Conservation (phyloP, 2,329 filamentous ascomycete genomes). For the Pseudopithomyces maydicus region DNA sequence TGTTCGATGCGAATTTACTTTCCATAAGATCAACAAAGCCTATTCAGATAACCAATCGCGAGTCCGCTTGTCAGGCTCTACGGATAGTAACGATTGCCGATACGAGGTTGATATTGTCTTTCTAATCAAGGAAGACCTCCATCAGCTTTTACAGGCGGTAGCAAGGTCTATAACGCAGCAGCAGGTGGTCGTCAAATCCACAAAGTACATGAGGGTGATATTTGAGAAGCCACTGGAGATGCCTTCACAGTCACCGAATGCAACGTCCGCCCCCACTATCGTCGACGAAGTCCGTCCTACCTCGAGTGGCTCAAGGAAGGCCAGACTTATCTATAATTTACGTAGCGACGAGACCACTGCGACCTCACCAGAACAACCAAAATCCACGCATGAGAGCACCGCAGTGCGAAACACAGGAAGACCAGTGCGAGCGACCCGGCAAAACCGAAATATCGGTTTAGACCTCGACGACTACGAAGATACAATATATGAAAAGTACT, state of each 20-base stretch:
- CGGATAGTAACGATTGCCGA: constrained; percentile 6
- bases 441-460: background rate
- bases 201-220: background rate
- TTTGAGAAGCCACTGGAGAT: background rate
- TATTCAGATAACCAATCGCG: constrained; percentile 18
- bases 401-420: background rate
- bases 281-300: background rate
- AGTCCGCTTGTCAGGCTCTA: constrained; percentile 27
- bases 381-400: background rate
- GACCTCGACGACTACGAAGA: background rate
- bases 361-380: background rate
- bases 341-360: background rate
- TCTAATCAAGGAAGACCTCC: constrained; percentile 10
- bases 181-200: background rate
- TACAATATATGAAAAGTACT: constrained; percentile 24
- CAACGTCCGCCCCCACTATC: too few species aligned
- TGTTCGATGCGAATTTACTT: constrained; percentile 6
- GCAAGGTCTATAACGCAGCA: background rate
- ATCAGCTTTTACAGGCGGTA: constrained; percentile 12
- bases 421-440: constrained; percentile 7
- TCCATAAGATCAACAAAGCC: constrained; percentile 18
- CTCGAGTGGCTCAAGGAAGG: background rate
- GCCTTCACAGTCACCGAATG: background rate
- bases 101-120: constrained; percentile 31
- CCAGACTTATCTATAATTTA: background rate